Conservation (phyloP, 768 basidiomycete genomes). For the Tephrocybe sp. region DNA sequence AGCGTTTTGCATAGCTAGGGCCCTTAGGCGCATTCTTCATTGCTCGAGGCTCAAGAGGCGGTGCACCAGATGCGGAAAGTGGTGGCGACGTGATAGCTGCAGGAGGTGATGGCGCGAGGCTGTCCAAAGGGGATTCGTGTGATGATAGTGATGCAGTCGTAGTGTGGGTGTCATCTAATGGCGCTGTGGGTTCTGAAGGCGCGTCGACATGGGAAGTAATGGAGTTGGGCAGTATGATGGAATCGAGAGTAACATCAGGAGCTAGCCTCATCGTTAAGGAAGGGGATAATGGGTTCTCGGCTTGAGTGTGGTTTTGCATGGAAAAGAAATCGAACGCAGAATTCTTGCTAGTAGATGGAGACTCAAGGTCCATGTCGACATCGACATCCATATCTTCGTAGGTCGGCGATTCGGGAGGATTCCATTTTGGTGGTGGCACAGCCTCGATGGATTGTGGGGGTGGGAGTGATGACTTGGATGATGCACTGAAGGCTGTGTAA, state of each 20-base stretch:
- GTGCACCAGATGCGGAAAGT: constrained; percentile 13
- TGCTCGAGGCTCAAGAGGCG: constrained; percentile 35
- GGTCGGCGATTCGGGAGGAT: background rate
- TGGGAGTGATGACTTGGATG: constrained; percentile 10
- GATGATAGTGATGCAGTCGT: background rate
- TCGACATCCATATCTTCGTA: constrained; percentile 22
- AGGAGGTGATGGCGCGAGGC: background rate
- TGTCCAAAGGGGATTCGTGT: background rate
- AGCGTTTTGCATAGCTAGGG: constrained; percentile 36
- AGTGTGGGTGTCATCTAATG: background rate
- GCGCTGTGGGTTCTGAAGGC: background rate
- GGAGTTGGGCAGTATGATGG: background rate
- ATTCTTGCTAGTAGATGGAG: constrained; percentile 17
- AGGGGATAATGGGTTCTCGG: background rate
- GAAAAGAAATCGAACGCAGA: constrained; percentile 1
- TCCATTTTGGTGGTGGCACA: background rate
- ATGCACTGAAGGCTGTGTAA: constrained; percentile 6
- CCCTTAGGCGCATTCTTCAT: constrained; percentile 36
- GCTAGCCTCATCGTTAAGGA: background rate
- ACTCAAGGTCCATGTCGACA: constrained; percentile 31
- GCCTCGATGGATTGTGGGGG: background rate
- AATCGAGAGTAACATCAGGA: background rate
- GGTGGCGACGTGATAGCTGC: constrained; percentile 2
- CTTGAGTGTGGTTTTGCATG: background rate
- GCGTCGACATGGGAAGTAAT: background rate